phyloP scores from a whole-genome alignment of 345 rosid species.

The Triadica sebifera region DNA sequence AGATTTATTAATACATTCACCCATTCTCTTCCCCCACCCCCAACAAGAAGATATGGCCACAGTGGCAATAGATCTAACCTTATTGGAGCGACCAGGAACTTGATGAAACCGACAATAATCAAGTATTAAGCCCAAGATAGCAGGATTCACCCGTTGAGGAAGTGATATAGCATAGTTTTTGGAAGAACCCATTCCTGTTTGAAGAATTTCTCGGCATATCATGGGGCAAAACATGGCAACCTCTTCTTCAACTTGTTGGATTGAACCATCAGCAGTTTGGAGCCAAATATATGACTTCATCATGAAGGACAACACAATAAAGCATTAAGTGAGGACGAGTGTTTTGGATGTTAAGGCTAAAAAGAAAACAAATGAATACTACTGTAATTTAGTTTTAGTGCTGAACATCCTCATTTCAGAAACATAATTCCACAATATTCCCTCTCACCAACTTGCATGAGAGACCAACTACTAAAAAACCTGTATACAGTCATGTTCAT shows the following conservation, averaged over 20 bases:
- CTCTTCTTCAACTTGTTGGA: conserved; percentile 90
- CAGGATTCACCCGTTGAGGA: conserved; percentile 80
- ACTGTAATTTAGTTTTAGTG: background rate
- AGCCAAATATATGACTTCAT: conserved; percentile 87
- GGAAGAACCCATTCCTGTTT: conserved; percentile 74
- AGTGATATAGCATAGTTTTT: conserved; percentile 75
- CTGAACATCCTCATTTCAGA: background rate
- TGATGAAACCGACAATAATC: conserved; percentile 91
- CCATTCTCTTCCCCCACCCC: too few relatives aligned
- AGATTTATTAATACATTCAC: background rate
- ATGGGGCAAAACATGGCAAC: conserved; percentile 91
- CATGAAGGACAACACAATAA: conserved; percentile 23
- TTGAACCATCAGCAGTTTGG: conserved; percentile 80
- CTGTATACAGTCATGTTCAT: background rate
- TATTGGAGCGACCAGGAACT: conserved; percentile 71
- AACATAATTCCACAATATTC: background rate
- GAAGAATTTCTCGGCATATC: conserved; percentile 79
- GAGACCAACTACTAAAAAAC: background rate
- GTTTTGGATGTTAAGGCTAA: background rate
- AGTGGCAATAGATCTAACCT: conserved; percentile 35
- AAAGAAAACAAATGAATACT: background rate
- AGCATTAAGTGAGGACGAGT: conserved; percentile 7
- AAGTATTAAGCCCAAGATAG: conserved; percentile 67
- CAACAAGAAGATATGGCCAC: background rate
- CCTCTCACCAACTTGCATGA: background rate